These are phyloP conservation scores for Boletus pseudopeckii DNA, from an alignment of 768 basidiomycete species.

Conservation along the genomic window DNA sequence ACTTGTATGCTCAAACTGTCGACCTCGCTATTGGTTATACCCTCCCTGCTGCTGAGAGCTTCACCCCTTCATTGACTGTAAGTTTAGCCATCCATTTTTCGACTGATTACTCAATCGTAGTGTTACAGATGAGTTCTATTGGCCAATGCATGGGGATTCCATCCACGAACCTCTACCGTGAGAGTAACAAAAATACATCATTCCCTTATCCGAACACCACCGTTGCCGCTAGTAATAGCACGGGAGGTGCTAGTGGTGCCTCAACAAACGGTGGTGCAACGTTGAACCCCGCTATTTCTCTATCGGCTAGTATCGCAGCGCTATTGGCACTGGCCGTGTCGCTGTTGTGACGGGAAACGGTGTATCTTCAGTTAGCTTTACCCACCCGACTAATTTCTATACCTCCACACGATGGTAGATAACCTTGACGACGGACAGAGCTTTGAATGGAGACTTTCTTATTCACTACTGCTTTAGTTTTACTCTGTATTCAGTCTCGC, in stretches of 20 bases:
- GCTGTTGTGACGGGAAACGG: conserved; percentile 15
- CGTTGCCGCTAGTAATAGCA: background rate
- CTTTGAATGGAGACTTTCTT: conserved; percentile 6
- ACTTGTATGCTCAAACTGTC: conserved; percentile 80
- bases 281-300: conserved; percentile 16
- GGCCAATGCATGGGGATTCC: conserved; percentile 70
- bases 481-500: conserved; percentile 7
- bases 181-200: conserved; percentile 69
- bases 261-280: conserved; percentile 3
- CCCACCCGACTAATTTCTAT: conserved; percentile 21
- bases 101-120: background rate
- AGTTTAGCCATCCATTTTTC: conserved; percentile 9
- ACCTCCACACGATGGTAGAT: conserved; percentile 20
- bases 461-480: conserved; percentile 4
- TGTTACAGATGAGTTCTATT: conserved; percentile 62
- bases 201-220: conserved; percentile 54
- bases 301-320: conserved; percentile 7
- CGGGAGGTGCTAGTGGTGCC: background rate
- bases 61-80: conserved; percentile 65
- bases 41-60: conserved; percentile 67
- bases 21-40: conserved; percentile 89
- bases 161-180: conserved; percentile 70
- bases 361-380: conserved; percentile 8
- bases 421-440: conserved; percentile 13
- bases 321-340: conserved; percentile 12